Evolutionary conservation across 73 alveolate species (phyloP).

Genomic region (Uronychia setigera): DNA sequence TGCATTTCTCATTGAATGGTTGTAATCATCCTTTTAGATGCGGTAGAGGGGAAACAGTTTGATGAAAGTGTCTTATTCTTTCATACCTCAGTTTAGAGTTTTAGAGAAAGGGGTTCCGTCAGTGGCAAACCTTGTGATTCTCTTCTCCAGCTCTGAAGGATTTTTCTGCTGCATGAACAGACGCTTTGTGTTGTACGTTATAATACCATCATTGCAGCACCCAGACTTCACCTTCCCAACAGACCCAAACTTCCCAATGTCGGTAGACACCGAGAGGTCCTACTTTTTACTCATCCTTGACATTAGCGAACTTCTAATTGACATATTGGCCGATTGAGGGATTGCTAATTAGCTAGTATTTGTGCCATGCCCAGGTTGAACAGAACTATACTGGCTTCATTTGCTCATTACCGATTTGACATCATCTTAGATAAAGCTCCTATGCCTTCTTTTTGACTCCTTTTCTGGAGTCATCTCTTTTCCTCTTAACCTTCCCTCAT

Average conservation of each 20-base stretch:
- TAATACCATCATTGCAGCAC: neutral
- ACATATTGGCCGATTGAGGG: neutral
- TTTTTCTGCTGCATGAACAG: neutral
- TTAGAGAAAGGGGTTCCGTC: neutral
- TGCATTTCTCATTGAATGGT: constrained; percentile 19
- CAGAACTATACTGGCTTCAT: neutral
- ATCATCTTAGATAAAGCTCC: neutral
- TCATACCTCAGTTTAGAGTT: constrained; percentile 46
- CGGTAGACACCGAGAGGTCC: neutral
- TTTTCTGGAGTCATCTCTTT: neutral
- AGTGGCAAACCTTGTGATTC: neutral
- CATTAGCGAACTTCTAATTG: neutral
- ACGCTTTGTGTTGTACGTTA: neutral
- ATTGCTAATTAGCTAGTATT: neutral
- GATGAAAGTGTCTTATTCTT: constrained; percentile 64
- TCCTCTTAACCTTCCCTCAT: too few species aligned
- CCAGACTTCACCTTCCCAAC: too few species aligned
- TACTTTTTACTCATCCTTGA: neutral
- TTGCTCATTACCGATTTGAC: neutral
- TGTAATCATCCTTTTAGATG: constrained; percentile 6
- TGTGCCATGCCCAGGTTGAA: neutral
- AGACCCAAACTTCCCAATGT: neutral
- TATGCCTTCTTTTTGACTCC: neutral
- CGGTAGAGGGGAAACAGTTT: constrained; percentile 60
- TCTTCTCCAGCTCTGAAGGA: neutral